Conservation (phyloP, 768 basidiomycete species). For the Pleurotus citrinopileatus region DNA sequence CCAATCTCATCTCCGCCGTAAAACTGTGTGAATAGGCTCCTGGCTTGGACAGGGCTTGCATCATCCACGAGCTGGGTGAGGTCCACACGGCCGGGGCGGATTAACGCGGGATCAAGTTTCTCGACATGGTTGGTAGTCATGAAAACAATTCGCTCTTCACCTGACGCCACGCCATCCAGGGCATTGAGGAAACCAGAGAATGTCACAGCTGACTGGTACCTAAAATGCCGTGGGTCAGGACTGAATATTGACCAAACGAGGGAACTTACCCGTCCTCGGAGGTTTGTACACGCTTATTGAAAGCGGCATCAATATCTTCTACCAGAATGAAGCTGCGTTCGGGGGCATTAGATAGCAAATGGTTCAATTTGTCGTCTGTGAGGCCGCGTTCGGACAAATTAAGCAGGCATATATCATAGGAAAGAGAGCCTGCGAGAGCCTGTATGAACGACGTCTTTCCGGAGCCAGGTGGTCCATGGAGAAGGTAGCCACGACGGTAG, state of each 20-base stretch:
- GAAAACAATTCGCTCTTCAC: constrained; percentile 97
- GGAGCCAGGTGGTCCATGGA: constrained; percentile 96
- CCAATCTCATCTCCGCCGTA: constrained; percentile 53
- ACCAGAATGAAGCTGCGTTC: constrained; percentile 93
- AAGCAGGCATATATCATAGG: constrained; percentile 93
- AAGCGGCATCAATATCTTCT: constrained; percentile 97
- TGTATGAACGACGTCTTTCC: constrained; percentile 99
- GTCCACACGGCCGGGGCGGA: constrained; percentile 95
- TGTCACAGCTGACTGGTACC: constrained; percentile 93
- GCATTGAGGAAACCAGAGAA: constrained; percentile 98
- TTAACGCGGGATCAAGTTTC: constrained; percentile 87
- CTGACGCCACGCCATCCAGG: constrained; percentile 95
- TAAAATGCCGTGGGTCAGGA: constrained; percentile 27
- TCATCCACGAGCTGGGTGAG: constrained; percentile 82
- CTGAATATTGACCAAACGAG: neutral
- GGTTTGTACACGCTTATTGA: constrained; percentile 88
- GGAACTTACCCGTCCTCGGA: constrained; percentile 83
- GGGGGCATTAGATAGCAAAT: constrained; percentile 89
- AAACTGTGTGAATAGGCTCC: constrained; percentile 76
- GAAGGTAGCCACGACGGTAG: constrained; percentile 91
- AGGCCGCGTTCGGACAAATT: constrained; percentile 96
- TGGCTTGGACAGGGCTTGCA: constrained; percentile 78
- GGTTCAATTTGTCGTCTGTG: constrained; percentile 94
- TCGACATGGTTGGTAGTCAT: constrained; percentile 98
- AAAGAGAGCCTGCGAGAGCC: constrained; percentile 87